Conservation (phyloP, 2,329 filamentous ascomycete genomes). For the Aspergillus latus region DNA sequence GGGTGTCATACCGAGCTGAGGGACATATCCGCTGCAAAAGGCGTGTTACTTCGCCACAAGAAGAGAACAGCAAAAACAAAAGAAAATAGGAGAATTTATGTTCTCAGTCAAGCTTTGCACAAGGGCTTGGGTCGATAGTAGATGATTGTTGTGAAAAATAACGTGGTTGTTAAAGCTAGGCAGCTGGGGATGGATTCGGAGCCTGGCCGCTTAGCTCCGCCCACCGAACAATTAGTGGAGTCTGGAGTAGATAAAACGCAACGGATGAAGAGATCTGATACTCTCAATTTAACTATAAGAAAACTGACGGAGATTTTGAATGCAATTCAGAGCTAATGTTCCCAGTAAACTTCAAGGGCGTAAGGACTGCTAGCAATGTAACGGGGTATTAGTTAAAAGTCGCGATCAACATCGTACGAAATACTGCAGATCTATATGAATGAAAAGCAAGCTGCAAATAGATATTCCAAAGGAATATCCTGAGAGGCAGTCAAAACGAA, state of each 20-base stretch:
- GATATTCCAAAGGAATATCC: slow-evolving; percentile 3
- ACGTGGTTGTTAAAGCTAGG: slow-evolving; percentile 1
- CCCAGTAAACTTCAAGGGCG: background rate
- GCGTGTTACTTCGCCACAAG: background rate
- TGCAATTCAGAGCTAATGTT: background rate
- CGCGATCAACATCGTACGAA: slow-evolving; percentile 7
- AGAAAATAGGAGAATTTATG: background rate
- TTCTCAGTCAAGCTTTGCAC: background rate
- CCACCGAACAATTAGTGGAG: background rate
- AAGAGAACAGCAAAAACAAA: background rate
- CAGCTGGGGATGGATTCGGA: slow-evolving; percentile 3
- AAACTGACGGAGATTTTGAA: background rate
- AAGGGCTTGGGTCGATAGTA: background rate
- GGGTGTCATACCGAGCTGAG: background rate
- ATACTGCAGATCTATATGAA: slow-evolving; percentile 16
- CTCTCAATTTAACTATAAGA: background rate
- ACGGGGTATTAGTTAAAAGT: slow-evolving; percentile 19
- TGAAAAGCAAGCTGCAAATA: slow-evolving; percentile 1
- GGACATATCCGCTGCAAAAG: background rate
- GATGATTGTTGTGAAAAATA: background rate
- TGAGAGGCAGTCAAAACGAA: slow-evolving; percentile 1
- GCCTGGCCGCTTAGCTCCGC: slow-evolving; percentile 3
- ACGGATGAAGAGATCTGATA: background rate
- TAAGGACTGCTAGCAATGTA: slow-evolving; percentile 10
- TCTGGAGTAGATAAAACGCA: background rate